A percentile compares a stretch with the other conserved stretches of the same genome.
Evolutionary conservation across 73 alveolate species (phyloP).

Genomic region (Uronychia binucleata): DNA sequence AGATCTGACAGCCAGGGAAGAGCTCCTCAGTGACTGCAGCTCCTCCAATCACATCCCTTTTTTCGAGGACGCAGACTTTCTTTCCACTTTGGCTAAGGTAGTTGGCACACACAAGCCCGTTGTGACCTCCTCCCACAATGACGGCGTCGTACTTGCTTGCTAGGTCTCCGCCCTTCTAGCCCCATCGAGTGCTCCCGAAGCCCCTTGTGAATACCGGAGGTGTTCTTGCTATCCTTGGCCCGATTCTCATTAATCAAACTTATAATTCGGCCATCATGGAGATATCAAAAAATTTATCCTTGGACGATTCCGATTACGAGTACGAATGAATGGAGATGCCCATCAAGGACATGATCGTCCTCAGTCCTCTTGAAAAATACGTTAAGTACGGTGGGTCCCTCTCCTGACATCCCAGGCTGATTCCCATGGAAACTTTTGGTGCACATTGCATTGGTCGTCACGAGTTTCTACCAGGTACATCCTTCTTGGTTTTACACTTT

Average conservation of each 20-base stretch:
- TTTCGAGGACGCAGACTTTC: conserved; percentile 62
- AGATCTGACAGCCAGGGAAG: conserved; percentile 63
- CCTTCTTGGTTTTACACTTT: background rate
- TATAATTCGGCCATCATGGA: too few species aligned
- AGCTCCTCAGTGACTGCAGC: conserved; percentile 78
- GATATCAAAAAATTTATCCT: too few species aligned
- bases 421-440: background rate
- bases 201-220: too few species aligned
- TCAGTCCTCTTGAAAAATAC: background rate
- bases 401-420: background rate
- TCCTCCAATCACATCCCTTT: conserved; percentile 73
- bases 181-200: too few species aligned
- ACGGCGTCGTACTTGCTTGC: conserved; percentile 73
- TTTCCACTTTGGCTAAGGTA: conserved; percentile 37
- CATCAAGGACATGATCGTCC: background rate
- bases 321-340: background rate
- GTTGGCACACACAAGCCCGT: conserved; percentile 71
- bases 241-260: too few species aligned
- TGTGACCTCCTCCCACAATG: conserved; percentile 77
- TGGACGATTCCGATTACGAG: too few species aligned
- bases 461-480: background rate
- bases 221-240: too few species aligned
- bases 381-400: background rate
- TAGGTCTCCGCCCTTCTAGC: too few species aligned
- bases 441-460: background rate